Evolutionary conservation across 2,329 filamentous ascomycete genomes (phyloP), one percentile per base, ranked within the genome.

Genomic region (Trichothecium sympodiale): DNA sequence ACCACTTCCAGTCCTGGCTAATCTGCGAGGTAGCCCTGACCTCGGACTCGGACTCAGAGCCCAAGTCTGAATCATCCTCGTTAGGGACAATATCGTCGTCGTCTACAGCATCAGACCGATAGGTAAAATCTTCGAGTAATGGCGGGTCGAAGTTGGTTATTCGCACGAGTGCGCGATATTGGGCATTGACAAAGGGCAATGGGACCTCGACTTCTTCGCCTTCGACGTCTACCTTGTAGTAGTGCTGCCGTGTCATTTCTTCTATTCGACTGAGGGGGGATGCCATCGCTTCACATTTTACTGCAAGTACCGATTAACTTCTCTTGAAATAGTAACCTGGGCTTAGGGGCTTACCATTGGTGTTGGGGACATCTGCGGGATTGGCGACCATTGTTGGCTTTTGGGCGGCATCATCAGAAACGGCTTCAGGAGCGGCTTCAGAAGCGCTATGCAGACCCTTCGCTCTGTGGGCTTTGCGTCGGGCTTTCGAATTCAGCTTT

Each of bases 131-230:
- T 43, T 77, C 71, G 2, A 95, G 60, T 1, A 67, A 65, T 3
- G 66, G 58, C 1, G 89, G 89, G 39, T 70, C 74, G 54, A 83
- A 95, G 57, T 94, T 84, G 26, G 94, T 70, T 2, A 94, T 79
- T n/a, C 84, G 79, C 26, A 84, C 78, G 25, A 70, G 66, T 16
- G 75, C 64, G 32, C 76, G 74, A 52, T 87, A 87, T 29, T 76
- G 82, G 38, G 70, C 61, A 49, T 88, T 86, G 38, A 77, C 67
- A 48, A 94, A 94, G 0, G 87, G 84, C 0, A 88, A 46, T n/a
- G 46, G 43, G 2, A 72, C 28, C 4, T 44, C 50, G 3, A 58
- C 46, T 13, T 48, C 36, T 31, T 60, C 37, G 13, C 50, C 58
- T 7, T 66, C 56, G 2, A 69, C 57, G 20, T 56, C 57, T 14